Evolutionary conservation across 78 protist genomes (phyloP).

Genomic region (Dictyostelium discoideum): dicty_2.7 NC_007089.4:1259001-1259500

Average conservation of each 20-base stretch:
- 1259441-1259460: not conserved
- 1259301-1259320: constrained; percentile 1
- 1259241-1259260: not conserved
- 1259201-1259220: constrained; percentile 32
- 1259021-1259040: constrained; percentile 12
- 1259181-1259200: constrained; percentile 24
- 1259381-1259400: constrained; percentile 18
- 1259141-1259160: not conserved
- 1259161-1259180: constrained; percentile 5
- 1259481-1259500: not conserved
- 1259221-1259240: constrained; percentile 27
- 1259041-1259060: constrained; percentile 3
- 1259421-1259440: not conserved
- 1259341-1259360: not conserved
- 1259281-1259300: constrained; percentile 36
- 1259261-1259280: constrained; percentile 35
- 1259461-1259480: not conserved
- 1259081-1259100: constrained; percentile 23
- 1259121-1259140: not conserved
- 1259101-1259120: not conserved
- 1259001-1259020: constrained; percentile 23
- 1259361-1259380: constrained; percentile 9
- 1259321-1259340: not conserved
- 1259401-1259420: not conserved
- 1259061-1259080: not conserved